Evolutionary conservation across 2,329 filamentous ascomycete species (phyloP).

Genomic region (Amphichorda felina): DNA sequence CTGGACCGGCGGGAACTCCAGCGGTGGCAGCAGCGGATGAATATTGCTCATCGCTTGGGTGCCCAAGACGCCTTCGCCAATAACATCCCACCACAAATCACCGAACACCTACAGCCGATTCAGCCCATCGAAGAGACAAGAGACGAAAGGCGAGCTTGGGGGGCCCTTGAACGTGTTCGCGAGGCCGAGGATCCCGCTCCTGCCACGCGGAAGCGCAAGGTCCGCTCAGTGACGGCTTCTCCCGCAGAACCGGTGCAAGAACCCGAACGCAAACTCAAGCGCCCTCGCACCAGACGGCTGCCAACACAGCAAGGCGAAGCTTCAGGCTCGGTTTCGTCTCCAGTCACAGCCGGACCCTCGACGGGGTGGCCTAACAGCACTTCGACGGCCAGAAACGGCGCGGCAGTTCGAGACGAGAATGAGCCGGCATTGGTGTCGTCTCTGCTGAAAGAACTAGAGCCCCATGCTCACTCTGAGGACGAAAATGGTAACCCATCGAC

Average conservation of each 20-base stretch:
- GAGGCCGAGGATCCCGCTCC: conserved; percentile 46
- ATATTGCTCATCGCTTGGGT: conserved; percentile 70
- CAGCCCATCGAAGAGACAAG: conserved; percentile 53
- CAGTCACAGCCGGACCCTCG: conserved; percentile 8
- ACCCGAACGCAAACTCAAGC: conserved; percentile 75
- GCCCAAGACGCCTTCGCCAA: conserved; percentile 61
- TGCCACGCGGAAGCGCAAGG: conserved; percentile 60
- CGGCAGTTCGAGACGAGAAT: conserved; percentile 17
- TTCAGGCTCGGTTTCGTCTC: conserved; percentile 18
- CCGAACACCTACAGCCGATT: conserved; percentile 45
- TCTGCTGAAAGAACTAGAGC: conserved; percentile 78
- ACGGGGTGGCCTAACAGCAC: not conserved
- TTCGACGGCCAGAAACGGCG: conserved; percentile 1
- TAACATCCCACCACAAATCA: conserved; percentile 43
- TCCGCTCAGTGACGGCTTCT: conserved; percentile 57
- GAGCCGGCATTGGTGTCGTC: conserved; percentile 77
- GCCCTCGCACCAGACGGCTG: conserved; percentile 66
- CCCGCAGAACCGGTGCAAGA: conserved; percentile 56
- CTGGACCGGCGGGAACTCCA: conserved; percentile 48
- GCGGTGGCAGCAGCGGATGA: conserved; percentile 74
- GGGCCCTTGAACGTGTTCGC: conserved; percentile 75
- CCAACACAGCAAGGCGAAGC: conserved; percentile 32
- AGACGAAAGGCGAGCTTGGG: conserved; percentile 80
- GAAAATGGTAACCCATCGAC: conserved; percentile 21
- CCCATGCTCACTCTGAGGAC: conserved; percentile 45